Evolutionary conservation across 176 grass and related monocot species (phyloP).

Genomic region (Carex kokanica): DNA sequence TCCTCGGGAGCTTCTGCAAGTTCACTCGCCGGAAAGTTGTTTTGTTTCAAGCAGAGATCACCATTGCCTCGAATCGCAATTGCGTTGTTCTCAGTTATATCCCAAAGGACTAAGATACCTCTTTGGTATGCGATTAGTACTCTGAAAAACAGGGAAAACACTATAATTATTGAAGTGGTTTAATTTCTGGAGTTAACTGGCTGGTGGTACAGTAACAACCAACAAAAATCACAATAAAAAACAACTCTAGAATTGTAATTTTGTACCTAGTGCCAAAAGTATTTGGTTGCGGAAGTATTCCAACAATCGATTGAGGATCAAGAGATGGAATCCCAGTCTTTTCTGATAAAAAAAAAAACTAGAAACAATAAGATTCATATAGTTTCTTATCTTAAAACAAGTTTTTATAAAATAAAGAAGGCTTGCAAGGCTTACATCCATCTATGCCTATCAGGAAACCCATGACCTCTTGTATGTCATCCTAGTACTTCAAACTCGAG

Average conservation of each 20-base stretch:
- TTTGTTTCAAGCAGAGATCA: conserved; percentile 48
- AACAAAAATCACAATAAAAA: conserved; percentile 30
- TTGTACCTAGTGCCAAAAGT: conserved; percentile 71
- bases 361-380: conserved; percentile 11
- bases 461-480: not conserved
- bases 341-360: conserved; percentile 48
- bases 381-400: conserved; percentile 25
- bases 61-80: conserved; percentile 51
- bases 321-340: conserved; percentile 46
- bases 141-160: conserved; percentile 41
- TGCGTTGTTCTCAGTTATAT: conserved; percentile 53
- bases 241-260: not conserved
- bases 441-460: not conserved
- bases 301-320: conserved; percentile 77
- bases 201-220: not conserved
- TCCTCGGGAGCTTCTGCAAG: conserved; percentile 27
- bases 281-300: conserved; percentile 70
- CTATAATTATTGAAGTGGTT: conserved; percentile 10
- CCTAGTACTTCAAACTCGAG: not conserved
- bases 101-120: conserved; percentile 89
- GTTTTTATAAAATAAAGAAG: conserved; percentile 2
- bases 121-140: conserved; percentile 86
- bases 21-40: conserved; percentile 32
- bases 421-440: not conserved
- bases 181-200: conserved; percentile 21